phyloP scores from a whole-genome alignment of 164 flowering plant genomes.

The Sextonia rubra region DNA sequence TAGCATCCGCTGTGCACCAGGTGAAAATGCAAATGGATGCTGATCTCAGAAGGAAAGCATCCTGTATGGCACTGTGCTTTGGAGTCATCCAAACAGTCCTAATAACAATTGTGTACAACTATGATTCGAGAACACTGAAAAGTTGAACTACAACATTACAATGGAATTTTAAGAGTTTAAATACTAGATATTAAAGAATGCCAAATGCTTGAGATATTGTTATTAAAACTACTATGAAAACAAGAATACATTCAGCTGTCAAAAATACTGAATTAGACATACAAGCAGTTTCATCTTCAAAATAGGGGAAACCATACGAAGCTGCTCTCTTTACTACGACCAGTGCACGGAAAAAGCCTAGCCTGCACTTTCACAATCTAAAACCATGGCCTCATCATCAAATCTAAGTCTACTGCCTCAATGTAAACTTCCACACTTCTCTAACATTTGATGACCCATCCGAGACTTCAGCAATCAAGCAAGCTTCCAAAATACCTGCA shows the following conservation, averaged over 20 bases:
- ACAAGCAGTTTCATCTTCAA: background rate
- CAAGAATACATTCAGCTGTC: background rate
- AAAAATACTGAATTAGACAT: background rate
- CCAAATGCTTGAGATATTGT: background rate
- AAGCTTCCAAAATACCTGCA: conserved; percentile 53
- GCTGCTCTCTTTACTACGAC: background rate
- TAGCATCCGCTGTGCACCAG: too few relatives aligned
- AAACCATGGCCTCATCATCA: background rate
- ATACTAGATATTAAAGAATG: background rate
- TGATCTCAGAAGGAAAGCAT: too few relatives aligned
- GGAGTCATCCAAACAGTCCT: too few relatives aligned
- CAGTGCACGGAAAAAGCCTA: background rate
- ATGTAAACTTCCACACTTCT: conserved; percentile 89
- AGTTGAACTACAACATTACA: too few relatives aligned
- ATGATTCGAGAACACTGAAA: too few relatives aligned
- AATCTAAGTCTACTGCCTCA: conserved; percentile 24
- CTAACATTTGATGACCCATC: conserved; percentile 94
- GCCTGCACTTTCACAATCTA: background rate
- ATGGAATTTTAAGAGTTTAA: too few relatives aligned
- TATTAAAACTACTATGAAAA: background rate
- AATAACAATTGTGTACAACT: too few relatives aligned
- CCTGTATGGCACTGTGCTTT: too few relatives aligned
- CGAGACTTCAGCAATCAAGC: conserved; percentile 66
- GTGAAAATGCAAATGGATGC: too few relatives aligned
- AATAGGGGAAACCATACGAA: background rate